A percentile compares a stretch with the other conserved stretches of the same genome.
phyloP scores from a whole-genome alignment of 345 rosid species.

The Rhodamnia rubescens region DNA sequence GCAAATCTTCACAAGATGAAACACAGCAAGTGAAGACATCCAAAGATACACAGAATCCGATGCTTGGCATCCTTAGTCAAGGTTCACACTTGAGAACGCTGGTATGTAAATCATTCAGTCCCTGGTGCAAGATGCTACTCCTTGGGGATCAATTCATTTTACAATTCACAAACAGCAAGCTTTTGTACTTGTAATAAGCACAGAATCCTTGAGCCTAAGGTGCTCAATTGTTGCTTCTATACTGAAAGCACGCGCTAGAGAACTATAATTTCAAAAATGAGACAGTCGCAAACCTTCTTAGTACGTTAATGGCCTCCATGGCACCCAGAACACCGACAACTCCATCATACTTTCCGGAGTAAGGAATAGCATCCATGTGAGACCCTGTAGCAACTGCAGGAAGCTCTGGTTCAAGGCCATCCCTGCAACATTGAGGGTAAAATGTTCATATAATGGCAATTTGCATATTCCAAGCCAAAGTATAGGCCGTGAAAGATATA shows the following conservation, averaged over 20 bases:
- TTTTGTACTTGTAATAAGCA: not conserved
- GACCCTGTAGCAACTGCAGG: conserved; percentile 84
- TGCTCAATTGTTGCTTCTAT: not conserved
- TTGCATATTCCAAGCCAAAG: not conserved
- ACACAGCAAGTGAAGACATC: not conserved
- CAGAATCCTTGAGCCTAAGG: not conserved
- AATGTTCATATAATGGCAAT: not conserved
- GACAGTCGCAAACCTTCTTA: conserved; percentile 46
- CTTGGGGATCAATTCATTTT: not conserved
- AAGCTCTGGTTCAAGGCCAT: conserved; percentile 58
- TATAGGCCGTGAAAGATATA: not conserved
- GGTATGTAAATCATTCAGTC: not conserved
- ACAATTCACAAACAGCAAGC: not conserved
- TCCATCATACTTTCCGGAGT: conserved; percentile 93
- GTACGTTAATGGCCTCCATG: conserved; percentile 82
- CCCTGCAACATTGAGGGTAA: conserved; percentile 29
- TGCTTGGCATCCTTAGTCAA: not conserved
- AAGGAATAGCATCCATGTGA: conserved; percentile 95
- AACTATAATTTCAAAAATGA: not conserved
- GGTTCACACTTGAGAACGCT: not conserved
- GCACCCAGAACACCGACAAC: conserved; percentile 98
- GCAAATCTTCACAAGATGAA: not conserved
- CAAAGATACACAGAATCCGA: not conserved
- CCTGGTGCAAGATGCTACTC: not conserved
- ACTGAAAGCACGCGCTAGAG: not conserved